Conservation (phyloP, 2,329 filamentous ascomycete species). For the Xylaria sp. region DNA sequence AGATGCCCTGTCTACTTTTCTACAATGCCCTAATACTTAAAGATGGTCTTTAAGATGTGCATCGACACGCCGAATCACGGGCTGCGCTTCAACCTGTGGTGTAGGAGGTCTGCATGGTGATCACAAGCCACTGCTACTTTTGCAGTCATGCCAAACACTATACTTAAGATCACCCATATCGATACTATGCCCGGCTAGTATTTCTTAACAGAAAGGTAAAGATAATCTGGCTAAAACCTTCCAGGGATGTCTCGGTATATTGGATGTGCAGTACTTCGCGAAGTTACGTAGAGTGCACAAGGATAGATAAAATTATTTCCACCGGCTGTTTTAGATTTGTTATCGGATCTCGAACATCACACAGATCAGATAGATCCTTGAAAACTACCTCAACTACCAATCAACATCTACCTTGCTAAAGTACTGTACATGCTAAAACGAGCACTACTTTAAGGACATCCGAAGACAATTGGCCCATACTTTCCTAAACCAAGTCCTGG, state of each 20-base stretch:
- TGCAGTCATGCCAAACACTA: not conserved
- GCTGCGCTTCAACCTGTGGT: not conserved
- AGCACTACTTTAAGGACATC: not conserved
- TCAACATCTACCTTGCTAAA: not conserved
- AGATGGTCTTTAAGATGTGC: not conserved
- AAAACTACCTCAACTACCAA: not conserved
- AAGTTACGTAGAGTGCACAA: not conserved
- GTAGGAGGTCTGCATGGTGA: not conserved
- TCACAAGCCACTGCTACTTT: conserved; percentile 7
- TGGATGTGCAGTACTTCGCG: too few species aligned
- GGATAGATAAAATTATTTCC: not conserved
- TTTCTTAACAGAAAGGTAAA: not conserved
- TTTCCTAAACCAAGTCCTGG: not conserved
- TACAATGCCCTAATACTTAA: not conserved
- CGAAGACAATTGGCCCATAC: too few species aligned
- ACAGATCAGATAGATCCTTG: not conserved
- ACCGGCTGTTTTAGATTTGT: not conserved
- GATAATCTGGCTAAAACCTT: not conserved
- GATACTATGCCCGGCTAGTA: not conserved
- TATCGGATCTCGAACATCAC: not conserved
- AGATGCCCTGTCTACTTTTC: not conserved
- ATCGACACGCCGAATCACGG: not conserved
- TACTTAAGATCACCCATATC: not conserved
- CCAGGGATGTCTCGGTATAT: not conserved
- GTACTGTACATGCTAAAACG: not conserved